Evolutionary conservation across 371 early-diverging fungal genomes (phyloP).

Genomic region (Rhizopus arrhizus): DNA sequence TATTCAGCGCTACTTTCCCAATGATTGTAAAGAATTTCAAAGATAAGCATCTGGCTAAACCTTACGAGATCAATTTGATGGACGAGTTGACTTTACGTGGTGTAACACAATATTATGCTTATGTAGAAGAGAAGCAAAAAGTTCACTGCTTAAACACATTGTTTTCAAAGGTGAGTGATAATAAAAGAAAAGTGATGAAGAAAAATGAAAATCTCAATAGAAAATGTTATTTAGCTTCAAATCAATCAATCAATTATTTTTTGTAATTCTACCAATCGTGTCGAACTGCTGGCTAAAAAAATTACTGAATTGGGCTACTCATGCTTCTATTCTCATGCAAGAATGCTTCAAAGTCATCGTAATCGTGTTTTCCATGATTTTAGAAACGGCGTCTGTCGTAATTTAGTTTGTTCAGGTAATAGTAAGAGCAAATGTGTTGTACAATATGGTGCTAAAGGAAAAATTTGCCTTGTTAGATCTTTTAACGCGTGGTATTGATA

Average conservation of each 20-base stretch:
- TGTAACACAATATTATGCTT: constrained; percentile 98
- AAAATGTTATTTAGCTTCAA: constrained; percentile 67
- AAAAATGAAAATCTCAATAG: neutral
- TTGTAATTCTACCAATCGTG: constrained; percentile 97
- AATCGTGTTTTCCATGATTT: constrained; percentile 99
- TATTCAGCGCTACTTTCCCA: constrained; percentile 99
- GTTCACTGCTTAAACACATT: constrained; percentile 97
- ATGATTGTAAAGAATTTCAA: constrained; percentile 94
- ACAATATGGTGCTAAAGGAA: neutral
- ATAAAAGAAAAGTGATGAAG: neutral
- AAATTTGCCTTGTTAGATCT: constrained; percentile 66
- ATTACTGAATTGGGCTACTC: constrained; percentile 98
- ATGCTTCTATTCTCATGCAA: constrained; percentile 97
- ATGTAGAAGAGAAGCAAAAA: constrained; percentile 97
- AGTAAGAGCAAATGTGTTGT: neutral
- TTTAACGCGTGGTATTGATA: constrained; percentile 99
- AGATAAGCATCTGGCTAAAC: constrained; percentile 89
- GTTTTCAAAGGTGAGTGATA: constrained; percentile 81
- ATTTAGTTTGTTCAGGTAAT: constrained; percentile 89
- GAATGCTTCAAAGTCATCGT: constrained; percentile 96
- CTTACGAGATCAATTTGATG: constrained; percentile 98
- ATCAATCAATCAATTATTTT: constrained; percentile 99
- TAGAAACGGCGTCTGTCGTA: constrained; percentile 93
- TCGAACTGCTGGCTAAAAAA: constrained; percentile 96
- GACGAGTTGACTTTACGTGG: constrained; percentile 97